Base-by-base conservation (phyloP, 2,329 filamentous ascomycete genomes). In the Trichoderma sp. region DNA sequence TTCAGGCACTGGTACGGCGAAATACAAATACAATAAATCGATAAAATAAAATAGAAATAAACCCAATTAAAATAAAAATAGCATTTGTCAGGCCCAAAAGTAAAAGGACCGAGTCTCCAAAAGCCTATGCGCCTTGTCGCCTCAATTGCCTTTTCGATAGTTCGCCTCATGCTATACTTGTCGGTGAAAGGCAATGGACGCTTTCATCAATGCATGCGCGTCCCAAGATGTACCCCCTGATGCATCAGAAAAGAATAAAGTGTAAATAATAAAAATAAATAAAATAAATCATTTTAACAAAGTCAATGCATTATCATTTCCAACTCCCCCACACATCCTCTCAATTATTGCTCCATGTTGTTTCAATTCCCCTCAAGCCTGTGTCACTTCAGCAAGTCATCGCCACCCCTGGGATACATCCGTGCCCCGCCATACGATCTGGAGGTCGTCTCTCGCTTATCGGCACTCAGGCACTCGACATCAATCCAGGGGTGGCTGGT, bases 361-460 rank as follows among this genome's bases (percentile, higher is more conserved):
- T 66, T 24, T 69, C 66, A 61, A 36, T 24, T 24, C 66, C 56
- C 51, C 39, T 68, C 47, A 11, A 53, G 34, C 34, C 21, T 34
- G 67, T 72, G 71, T 72, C 71, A 72, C 66, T 61, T 72, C 71
- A 65, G 71, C 66, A 69, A 66, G 66, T 39, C 60, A 47, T 62
- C 26, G 66, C 56, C 66, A 60, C 67, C 67, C 67, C 58, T 53
- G 21, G 43, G 67, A n/a, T 30, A 18, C 6, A 12, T 51, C 34
- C 11, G 32, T 12, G 67, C 67, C 67, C 67, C 67, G 67, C 58
- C 58, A 61, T n/a, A 53, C 21, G 26, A 64, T 72, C 67, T 58
- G 58, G 43, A 60, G 66, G 66, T 32, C 34, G 60, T 36, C 34
- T 63, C 71, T 72, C 71, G 71, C 71, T 72, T 58, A 72, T 71